These are phyloP conservation scores for Brassica hybrid DNA, from an alignment of 441 rosid species.

Conservation along the genomic window DNA sequence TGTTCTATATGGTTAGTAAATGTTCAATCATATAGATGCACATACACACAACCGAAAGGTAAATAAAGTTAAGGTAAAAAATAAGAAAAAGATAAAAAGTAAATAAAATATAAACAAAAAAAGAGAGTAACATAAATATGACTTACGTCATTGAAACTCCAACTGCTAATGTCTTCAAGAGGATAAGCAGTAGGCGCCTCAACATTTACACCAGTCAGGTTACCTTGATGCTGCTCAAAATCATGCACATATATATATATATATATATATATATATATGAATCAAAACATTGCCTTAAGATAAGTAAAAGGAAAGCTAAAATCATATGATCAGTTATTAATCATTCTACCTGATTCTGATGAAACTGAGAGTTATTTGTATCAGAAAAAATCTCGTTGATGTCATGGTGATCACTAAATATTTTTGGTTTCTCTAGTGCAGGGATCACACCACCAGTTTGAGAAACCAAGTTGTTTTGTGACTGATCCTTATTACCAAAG, in stretches of 20 bases:
- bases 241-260: too few species aligned
- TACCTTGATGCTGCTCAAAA: conserved; percentile 25
- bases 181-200: neutral
- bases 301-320: neutral
- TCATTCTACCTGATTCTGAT: conserved; percentile 17
- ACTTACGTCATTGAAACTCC: conserved; percentile 24
- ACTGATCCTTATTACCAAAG: neutral
- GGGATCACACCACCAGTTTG: conserved; percentile 1
- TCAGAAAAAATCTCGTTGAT: neutral
- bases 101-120: neutral
- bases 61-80: neutral
- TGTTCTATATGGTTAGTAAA: neutral
- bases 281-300: conserved; percentile 8
- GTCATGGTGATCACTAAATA: conserved; percentile 2
- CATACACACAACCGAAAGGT: neutral
- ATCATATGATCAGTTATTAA: neutral
- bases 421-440: neutral
- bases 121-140: conserved; percentile 4
- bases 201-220: conserved; percentile 1
- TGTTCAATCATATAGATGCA: conserved; percentile 7
- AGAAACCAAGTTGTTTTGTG: neutral
- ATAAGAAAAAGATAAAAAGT: neutral
- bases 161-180: neutral
- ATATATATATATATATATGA: neutral
- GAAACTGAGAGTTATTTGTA: conserved; percentile 2